Evolutionary conservation across 1,284 basidiomycete genomes (phyloP), one percentile per base, ranked within the genome.

Genomic region (Phaffia rhodozyma): DNA sequence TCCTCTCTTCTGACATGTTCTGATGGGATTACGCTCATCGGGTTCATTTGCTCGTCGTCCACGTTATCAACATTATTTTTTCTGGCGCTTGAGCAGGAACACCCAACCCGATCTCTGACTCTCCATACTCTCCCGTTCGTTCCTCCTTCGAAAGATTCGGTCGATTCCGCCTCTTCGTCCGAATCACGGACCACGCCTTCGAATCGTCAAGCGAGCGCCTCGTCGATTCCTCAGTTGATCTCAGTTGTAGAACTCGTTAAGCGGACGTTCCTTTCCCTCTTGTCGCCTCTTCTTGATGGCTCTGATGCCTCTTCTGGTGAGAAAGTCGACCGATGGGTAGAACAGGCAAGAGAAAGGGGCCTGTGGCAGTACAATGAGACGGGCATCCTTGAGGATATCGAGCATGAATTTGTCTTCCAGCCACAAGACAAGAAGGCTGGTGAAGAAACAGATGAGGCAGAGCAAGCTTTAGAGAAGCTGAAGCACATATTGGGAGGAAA

Each of bases 181-280:
- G 49, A 62, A 58, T 49, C 54, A 55, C 30, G 47, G 57, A 52
- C 27, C 51, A 32, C 34, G 53, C 25, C 64, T 47, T 52, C 56
- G 48, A 55, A 70, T 64, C 58, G 62, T 64, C 49, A 54, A 54
- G 32, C 38, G 63, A 50, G 66, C 75, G 23, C 74, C 78, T 71
- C 76, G 16, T 77, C 78, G 13, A 80, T 85, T 16, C 81, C 85
- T 0, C 81, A 83, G 2, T 78, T 89, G 6, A 77, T 89, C 51
- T 82, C 83, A 1, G 83, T 87, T 1, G 83, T 82, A 0, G 87
- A 89, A 73, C 87, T 89, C 66, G 82, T 88, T 69, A 88, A 89
- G 71, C 80, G 87, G 30, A 85, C 89, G 70, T 87, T 83, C 70
- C 66, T 86, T 66, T 63, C 62, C 27, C 65, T 64, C n/a, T 60